phyloP scores from a whole-genome alignment of 2,329 filamentous ascomycete species.

The Ophiocordyceps camponoti-saundersi region DNA sequence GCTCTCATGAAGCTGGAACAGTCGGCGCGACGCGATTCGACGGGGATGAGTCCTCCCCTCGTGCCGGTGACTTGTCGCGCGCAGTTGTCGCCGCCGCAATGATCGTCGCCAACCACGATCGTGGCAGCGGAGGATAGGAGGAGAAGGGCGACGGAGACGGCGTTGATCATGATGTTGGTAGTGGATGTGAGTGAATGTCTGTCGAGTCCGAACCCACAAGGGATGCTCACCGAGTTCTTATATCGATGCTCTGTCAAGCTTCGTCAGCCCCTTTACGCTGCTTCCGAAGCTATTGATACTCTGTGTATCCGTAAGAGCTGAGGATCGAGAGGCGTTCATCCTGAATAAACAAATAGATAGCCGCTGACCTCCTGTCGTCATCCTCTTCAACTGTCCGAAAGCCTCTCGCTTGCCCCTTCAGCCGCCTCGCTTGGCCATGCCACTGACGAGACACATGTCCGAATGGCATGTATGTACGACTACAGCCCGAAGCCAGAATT shows the following conservation, averaged over 20 bases:
- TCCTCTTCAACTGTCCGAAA: neutral
- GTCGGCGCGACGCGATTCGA: slow-evolving; percentile 18
- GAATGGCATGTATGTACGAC: too few species aligned
- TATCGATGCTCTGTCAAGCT: neutral
- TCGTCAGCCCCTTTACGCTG: too few species aligned
- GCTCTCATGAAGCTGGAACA: slow-evolving; percentile 23
- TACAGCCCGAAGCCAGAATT: too few species aligned
- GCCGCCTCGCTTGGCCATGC: slow-evolving; percentile 1
- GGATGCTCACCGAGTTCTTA: neutral
- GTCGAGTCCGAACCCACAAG: neutral
- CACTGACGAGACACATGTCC: neutral
- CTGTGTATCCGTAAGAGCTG: too few species aligned
- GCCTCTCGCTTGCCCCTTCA: slow-evolving; percentile 1
- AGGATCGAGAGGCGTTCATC: too few species aligned
- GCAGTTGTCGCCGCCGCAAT: slow-evolving; percentile 24
- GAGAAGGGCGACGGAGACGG: slow-evolving; percentile 15
- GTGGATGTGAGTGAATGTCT: neutral
- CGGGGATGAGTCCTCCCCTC: slow-evolving; percentile 15
- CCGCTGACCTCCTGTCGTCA: too few species aligned
- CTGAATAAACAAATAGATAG: too few species aligned
- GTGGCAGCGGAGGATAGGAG: slow-evolving; percentile 19
- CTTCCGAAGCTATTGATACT: too few species aligned
- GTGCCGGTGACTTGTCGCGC: slow-evolving; percentile 27
- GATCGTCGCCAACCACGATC: slow-evolving; percentile 17
- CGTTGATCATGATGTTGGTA: slow-evolving; percentile 16